phyloP scores from a whole-genome alignment of 1,139 yeast genomes.

The Blastobotrys capitulatus region DNA sequence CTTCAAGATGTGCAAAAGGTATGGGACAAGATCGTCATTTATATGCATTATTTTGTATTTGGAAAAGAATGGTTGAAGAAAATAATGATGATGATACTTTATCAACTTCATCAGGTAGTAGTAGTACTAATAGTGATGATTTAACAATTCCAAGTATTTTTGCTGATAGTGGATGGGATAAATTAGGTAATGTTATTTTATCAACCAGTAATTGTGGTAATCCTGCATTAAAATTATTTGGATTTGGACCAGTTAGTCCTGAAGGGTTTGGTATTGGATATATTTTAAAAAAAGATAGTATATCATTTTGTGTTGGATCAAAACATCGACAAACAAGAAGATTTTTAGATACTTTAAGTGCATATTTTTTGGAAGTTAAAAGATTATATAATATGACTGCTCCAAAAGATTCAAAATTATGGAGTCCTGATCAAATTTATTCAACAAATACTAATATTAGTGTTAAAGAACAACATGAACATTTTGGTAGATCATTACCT shows the following conservation, averaged over 20 bases:
- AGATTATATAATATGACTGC: constrained; percentile 34
- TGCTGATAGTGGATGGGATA: constrained; percentile 73
- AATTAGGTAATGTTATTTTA: constrained; percentile 58
- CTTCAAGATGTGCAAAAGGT: constrained; percentile 66
- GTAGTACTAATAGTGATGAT: constrained; percentile 12
- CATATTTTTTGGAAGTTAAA: constrained; percentile 61
- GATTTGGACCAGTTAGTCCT: constrained; percentile 87
- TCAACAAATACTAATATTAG: neutral
- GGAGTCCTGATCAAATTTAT: constrained; percentile 9
- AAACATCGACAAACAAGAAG: constrained; percentile 87
- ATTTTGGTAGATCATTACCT: constrained; percentile 22
- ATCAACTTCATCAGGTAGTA: constrained; percentile 3
- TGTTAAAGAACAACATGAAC: constrained; percentile 8
- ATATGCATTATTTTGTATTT: constrained; percentile 80
- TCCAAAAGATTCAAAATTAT: constrained; percentile 10
- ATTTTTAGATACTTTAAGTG: constrained; percentile 67
- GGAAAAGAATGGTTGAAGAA: constrained; percentile 63
- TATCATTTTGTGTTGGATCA: constrained; percentile 81
- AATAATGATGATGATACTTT: neutral
- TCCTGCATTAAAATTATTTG: constrained; percentile 80
- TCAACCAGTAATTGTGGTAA: constrained; percentile 76
- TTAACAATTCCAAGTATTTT: constrained; percentile 52
- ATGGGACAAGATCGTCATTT: constrained; percentile 87
- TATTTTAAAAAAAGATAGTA: constrained; percentile 77
- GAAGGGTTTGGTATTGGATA: constrained; percentile 92